Conservation (phyloP, 345 rosid species). For the Heritiera littoralis region DNA sequence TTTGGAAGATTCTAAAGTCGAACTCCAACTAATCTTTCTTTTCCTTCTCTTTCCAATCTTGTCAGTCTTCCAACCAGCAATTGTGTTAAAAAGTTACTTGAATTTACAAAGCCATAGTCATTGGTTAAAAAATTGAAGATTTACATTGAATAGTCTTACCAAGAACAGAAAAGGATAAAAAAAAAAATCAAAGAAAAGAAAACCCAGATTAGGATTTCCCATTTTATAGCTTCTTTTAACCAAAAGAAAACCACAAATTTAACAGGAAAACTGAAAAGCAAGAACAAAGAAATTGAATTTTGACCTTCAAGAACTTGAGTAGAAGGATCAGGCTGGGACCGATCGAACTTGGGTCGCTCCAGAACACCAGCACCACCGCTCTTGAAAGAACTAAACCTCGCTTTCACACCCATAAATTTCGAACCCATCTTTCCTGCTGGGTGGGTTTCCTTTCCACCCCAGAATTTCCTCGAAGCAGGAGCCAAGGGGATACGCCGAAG, state of each 20-base stretch:
- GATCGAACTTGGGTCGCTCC: constrained; percentile 36
- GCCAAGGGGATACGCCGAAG: not conserved
- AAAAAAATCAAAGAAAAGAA: not conserved
- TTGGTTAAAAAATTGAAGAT: not conserved
- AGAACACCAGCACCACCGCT: constrained; percentile 32
- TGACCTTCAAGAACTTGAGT: constrained; percentile 36
- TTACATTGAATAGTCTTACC: not conserved
- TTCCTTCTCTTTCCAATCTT: too few relatives aligned
- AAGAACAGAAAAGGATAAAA: not conserved
- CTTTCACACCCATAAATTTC: constrained; percentile 5
- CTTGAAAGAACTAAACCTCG: constrained; percentile 25
- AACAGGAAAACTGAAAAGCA: not conserved
- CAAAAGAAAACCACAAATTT: not conserved
- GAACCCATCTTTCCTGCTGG: not conserved
- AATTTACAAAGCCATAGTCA: not conserved
- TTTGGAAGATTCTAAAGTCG: not conserved
- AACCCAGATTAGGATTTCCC: not conserved
- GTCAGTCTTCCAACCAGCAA: too few relatives aligned
- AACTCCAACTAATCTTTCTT: not conserved
- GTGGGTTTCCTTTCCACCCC: not conserved
- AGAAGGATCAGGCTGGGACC: constrained; percentile 34
- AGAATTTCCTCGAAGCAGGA: not conserved
- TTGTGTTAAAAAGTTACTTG: not conserved
- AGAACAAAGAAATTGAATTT: not conserved
- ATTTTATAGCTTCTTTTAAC: not conserved